Conservation (phyloP, 1,139 yeast genomes). For the Yamadazyma blattariae region DNA sequence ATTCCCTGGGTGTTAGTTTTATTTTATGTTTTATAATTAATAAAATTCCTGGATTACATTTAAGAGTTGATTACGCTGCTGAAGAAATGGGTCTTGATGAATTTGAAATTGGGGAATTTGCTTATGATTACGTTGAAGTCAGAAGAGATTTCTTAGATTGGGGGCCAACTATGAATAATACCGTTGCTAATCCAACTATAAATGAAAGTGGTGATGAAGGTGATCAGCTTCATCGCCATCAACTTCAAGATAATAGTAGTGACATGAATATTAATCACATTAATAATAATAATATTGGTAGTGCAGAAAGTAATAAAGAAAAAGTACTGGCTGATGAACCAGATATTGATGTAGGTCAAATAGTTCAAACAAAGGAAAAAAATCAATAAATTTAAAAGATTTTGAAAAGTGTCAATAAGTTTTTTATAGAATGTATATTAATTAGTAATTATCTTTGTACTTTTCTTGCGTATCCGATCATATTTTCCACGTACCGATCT, state of each 20-base stretch:
- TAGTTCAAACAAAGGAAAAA: conserved; percentile 2
- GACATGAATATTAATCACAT: not conserved
- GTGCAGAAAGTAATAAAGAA: conserved; percentile 1
- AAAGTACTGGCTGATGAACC: conserved; percentile 2
- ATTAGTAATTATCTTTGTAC: too few species aligned
- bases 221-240: too few species aligned
- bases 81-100: conserved; percentile 93
- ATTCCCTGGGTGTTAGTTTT: conserved; percentile 75
- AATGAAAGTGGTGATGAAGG: too few species aligned
- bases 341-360: conserved; percentile 5
- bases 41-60: conserved; percentile 76
- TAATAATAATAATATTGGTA: not conserved
- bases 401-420: too few species aligned
- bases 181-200: not conserved
- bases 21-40: conserved; percentile 71
- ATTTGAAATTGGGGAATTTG: conserved; percentile 97
- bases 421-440: too few species aligned
- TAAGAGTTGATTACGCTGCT: conserved; percentile 79
- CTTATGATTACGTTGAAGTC: conserved; percentile 96
- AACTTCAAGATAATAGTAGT: too few species aligned
- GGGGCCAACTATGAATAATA: conserved; percentile 19
- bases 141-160: conserved; percentile 87
- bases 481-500: too few species aligned
- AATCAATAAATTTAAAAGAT: too few species aligned
- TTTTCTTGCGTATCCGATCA: too few species aligned